Conservation (phyloP, 2,329 filamentous ascomycete genomes). For the Ustulina deusta region DNA sequence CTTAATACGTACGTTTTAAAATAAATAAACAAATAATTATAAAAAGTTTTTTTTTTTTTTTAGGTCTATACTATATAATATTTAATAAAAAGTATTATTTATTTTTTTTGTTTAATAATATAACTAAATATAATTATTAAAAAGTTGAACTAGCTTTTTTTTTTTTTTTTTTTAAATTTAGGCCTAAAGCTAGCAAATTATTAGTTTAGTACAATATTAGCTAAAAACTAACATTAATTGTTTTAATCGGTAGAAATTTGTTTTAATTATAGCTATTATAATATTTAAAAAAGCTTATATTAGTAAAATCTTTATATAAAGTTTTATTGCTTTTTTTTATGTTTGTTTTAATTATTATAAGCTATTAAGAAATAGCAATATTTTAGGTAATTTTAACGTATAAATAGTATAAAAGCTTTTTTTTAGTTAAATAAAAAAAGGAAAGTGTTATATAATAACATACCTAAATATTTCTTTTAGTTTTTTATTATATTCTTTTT, state of each 20-base stretch:
- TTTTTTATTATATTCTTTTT: background rate
- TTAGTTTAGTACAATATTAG: background rate
- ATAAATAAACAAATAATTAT: background rate
- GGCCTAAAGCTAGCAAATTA: background rate
- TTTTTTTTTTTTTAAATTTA: background rate
- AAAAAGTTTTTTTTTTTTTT: background rate
- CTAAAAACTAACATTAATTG: background rate
- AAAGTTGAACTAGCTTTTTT: background rate
- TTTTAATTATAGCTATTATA: background rate
- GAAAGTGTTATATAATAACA: background rate
- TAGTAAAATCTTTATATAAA: too few species aligned
- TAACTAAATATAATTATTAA: slow-evolving; percentile 1
- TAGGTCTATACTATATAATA: background rate
- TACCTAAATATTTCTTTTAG: background rate
- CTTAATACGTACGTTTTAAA: background rate
- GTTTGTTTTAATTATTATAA: background rate
- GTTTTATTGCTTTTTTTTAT: slow-evolving; percentile 1
- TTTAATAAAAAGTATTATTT: background rate
- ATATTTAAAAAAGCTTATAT: background rate
- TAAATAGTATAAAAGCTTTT: background rate
- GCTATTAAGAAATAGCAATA: background rate
- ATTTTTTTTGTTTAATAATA: background rate
- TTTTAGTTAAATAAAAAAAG: background rate
- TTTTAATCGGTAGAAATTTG: background rate
- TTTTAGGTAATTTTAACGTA: background rate